A percentile compares a stretch with the other conserved stretches of the same genome.
Conservation (phyloP, 2,329 filamentous ascomycete genomes). For the Penicillium frequentans region DNA sequence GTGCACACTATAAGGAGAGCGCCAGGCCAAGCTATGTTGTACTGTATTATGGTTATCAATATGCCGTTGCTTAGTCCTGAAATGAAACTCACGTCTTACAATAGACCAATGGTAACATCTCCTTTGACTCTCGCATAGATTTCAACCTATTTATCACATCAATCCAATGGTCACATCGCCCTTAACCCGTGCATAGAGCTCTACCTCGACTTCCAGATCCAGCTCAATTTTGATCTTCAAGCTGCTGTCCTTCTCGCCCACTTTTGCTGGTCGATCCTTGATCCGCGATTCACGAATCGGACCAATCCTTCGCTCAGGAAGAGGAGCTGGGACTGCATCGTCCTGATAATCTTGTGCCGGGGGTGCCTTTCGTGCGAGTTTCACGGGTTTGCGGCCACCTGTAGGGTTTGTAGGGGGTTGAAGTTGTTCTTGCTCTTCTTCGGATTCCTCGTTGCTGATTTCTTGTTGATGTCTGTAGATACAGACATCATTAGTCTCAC, state of each 20-base stretch:
- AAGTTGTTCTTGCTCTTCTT: not conserved
- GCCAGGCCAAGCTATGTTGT: slow-evolving; percentile 2
- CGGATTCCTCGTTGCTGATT: not conserved
- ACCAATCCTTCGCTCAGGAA: not conserved
- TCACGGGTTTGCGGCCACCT: slow-evolving; percentile 1
- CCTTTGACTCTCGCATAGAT: slow-evolving; percentile 2
- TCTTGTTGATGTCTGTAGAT: not conserved
- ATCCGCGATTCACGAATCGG: not conserved
- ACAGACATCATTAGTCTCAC: not conserved
- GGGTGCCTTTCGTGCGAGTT: not conserved
- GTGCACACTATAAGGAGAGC: slow-evolving; percentile 1
- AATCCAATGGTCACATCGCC: slow-evolving; percentile 2
- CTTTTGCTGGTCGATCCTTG: slow-evolving; percentile 1
- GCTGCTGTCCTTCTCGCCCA: slow-evolving; percentile 2
- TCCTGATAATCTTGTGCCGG: slow-evolving; percentile 1
- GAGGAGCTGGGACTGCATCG: not conserved
- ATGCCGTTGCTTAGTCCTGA: slow-evolving; percentile 1
- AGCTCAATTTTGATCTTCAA: slow-evolving; percentile 3
- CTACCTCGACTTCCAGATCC: slow-evolving; percentile 2
- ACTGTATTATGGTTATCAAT: slow-evolving; percentile 2
- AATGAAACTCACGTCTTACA: slow-evolving; percentile 2
- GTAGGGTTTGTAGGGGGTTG: slow-evolving; percentile 1
- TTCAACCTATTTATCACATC: slow-evolving; percentile 3
- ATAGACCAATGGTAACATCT: slow-evolving; percentile 2
- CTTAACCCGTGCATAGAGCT: slow-evolving; percentile 2